These are phyloP conservation scores for Peribolospora kevripleyi DNA, from an alignment of 768 basidiomycete genomes.

Conservation along the genomic window DNA sequence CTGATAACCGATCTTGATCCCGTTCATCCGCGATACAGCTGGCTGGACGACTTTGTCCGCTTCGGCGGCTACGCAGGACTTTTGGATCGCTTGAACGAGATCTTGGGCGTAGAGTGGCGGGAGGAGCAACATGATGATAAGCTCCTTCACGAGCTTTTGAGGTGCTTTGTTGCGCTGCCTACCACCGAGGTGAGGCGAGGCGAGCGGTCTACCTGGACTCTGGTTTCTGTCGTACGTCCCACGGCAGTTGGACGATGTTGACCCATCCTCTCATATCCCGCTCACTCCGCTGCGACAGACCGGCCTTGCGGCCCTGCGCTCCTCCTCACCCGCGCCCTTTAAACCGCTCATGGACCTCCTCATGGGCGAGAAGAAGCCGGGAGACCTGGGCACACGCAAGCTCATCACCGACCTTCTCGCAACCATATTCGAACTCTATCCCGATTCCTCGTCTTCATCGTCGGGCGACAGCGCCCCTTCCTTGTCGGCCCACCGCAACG, in stretches of 20 bases:
- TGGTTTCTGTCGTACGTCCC: too few relatives aligned
- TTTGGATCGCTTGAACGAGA: constrained; percentile 60
- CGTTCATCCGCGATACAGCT: constrained; percentile 26
- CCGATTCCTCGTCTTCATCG: constrained; percentile 20
- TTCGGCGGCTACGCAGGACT: constrained; percentile 67
- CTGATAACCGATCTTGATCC: not conserved
- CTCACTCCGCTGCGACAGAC: constrained; percentile 27
- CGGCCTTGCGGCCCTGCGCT: constrained; percentile 74
- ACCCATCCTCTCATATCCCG: constrained; percentile 13
- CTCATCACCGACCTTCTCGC: constrained; percentile 69
- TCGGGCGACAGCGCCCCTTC: not conserved
- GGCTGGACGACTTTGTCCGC: constrained; percentile 67
- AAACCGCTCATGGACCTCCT: constrained; percentile 55
- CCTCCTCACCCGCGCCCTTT: constrained; percentile 68
- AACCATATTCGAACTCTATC: constrained; percentile 75
- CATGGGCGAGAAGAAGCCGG: constrained; percentile 95
- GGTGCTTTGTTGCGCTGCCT: constrained; percentile 79
- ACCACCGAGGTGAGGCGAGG: constrained; percentile 27
- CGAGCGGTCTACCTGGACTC: not conserved
- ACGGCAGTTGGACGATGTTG: not conserved
- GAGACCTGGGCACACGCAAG: constrained; percentile 70
- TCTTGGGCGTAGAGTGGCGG: constrained; percentile 90
- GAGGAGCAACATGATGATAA: constrained; percentile 98
- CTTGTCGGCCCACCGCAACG: too few relatives aligned
- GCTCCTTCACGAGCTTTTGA: constrained; percentile 66